Evolutionary conservation across 2,329 filamentous ascomycete species (phyloP).

Genomic region (Sordariomycetes sp.): DNA sequence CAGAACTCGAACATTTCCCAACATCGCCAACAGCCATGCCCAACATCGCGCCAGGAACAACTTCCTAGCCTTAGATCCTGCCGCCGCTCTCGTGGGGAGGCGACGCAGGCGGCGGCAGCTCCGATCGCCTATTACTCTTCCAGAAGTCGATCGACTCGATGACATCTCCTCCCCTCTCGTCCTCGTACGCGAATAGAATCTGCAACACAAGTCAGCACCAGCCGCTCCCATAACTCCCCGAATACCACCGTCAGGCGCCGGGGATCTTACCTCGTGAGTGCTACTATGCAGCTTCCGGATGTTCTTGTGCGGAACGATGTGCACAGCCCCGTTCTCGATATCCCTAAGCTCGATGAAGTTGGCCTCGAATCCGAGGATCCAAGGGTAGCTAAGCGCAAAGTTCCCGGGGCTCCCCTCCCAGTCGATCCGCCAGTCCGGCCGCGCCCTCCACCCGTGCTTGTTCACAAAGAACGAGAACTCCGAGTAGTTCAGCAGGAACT

Average conservation of each 20-base stretch:
- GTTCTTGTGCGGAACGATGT: conserved; percentile 93
- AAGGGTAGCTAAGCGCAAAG: conserved; percentile 92
- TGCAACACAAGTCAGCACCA: conserved; percentile 22
- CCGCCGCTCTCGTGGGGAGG: not conserved
- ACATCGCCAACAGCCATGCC: not conserved
- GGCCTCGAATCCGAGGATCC: conserved; percentile 92
- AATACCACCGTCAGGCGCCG: not conserved
- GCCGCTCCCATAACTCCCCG: not conserved
- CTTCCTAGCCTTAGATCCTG: not conserved
- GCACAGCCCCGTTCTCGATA: conserved; percentile 87
- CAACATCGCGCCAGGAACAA: not conserved
- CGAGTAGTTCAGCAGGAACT: conserved; percentile 95
- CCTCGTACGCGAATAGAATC: conserved; percentile 97
- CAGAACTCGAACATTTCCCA: not conserved
- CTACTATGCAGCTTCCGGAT: conserved; percentile 96
- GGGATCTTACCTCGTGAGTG: conserved; percentile 72
- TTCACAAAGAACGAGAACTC: conserved; percentile 99
- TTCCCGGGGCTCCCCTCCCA: conserved; percentile 92
- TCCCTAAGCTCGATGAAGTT: conserved; percentile 96
- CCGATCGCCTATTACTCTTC: conserved; percentile 50
- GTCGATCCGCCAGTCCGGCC: conserved; percentile 92
- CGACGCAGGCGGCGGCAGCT: conserved; percentile 11
- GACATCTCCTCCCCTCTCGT: conserved; percentile 85
- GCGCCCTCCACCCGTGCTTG: conserved; percentile 90
- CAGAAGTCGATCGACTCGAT: conserved; percentile 96